Conservation (phyloP, 2,329 filamentous ascomycete species). For the Pezicula carpinea region DNA sequence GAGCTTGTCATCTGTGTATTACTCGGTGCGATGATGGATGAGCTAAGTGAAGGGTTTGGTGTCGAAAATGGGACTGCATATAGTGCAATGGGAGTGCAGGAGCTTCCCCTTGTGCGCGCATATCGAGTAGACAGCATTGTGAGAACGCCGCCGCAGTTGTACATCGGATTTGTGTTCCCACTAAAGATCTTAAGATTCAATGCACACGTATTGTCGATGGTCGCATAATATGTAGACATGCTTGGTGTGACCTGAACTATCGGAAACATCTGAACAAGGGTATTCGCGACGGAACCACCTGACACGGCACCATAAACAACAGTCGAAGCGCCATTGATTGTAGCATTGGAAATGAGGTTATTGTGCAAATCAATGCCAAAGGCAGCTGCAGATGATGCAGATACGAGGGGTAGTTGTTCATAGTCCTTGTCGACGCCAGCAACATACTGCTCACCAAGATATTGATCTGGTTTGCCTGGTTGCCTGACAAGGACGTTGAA, state of each 20-base stretch:
- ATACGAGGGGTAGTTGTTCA: slow-evolving; percentile 7
- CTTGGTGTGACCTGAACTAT: slow-evolving; percentile 4
- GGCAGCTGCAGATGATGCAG: slow-evolving; percentile 4
- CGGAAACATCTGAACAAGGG: slow-evolving; percentile 12
- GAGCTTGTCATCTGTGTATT: neutral
- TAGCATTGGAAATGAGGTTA: slow-evolving; percentile 1
- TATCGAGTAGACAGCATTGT: slow-evolving; percentile 10
- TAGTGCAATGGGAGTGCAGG: slow-evolving; percentile 4
- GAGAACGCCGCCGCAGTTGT: slow-evolving; percentile 9
- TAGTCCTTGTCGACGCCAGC: slow-evolving; percentile 6
- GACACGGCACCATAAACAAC: slow-evolving; percentile 8
- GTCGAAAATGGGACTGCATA: slow-evolving; percentile 8
- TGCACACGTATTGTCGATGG: slow-evolving; percentile 4
- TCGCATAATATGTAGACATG: slow-evolving; percentile 7
- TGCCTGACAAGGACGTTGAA: slow-evolving; percentile 10
- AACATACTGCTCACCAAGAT: slow-evolving; percentile 6
- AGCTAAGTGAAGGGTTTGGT: neutral
- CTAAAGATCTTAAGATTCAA: slow-evolving; percentile 3
- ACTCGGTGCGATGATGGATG: neutral
- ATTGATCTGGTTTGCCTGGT: slow-evolving; percentile 8
- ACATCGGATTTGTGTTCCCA: slow-evolving; percentile 2
- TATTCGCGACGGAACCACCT: slow-evolving; percentile 8
- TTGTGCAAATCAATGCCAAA: slow-evolving; percentile 4
- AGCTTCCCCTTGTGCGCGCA: neutral
- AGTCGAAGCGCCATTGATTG: slow-evolving; percentile 1